These are phyloP conservation scores for Cylindrotheca fusiformis DNA, from an alignment of 108 stramenopile genomes.

Conservation along the genomic window DNA sequence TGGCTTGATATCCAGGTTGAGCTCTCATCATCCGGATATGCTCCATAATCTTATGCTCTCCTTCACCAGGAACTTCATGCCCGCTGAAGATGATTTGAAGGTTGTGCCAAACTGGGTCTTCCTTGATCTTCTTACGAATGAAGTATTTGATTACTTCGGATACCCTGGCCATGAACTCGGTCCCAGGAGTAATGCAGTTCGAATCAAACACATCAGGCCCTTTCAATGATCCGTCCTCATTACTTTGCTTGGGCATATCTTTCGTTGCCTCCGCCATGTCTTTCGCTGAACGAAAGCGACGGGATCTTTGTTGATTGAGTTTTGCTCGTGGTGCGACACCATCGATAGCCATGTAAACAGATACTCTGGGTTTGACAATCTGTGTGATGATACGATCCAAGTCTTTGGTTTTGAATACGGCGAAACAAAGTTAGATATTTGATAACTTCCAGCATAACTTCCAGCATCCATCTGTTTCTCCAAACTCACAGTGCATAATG, in stretches of 20 bases:
- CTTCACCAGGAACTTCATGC: constrained; percentile 97
- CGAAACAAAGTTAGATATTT: neutral
- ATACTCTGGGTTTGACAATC: constrained; percentile 92
- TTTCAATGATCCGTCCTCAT: constrained; percentile 30
- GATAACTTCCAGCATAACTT: too few relatives aligned
- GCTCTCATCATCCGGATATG: constrained; percentile 89
- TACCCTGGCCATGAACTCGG: constrained; percentile 94
- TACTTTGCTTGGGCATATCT: constrained; percentile 34
- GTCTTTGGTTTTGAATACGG: constrained; percentile 24
- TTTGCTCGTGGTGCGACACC: constrained; percentile 99
- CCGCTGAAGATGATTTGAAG: constrained; percentile 95
- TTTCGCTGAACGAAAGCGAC: constrained; percentile 93
- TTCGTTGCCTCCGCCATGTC: constrained; percentile 90
- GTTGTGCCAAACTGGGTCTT: constrained; percentile 92
- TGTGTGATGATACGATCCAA: constrained; percentile 94
- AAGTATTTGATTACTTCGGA: constrained; percentile 88
- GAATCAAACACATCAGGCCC: constrained; percentile 84
- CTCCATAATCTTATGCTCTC: constrained; percentile 99
- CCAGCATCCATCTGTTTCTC: too few relatives aligned
- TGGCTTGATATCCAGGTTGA: constrained; percentile 84
- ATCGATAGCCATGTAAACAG: constrained; percentile 96
- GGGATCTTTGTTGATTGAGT: constrained; percentile 97
- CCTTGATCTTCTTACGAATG: constrained; percentile 93
- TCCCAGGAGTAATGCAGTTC: constrained; percentile 99
- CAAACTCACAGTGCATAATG: constrained; percentile 89